Base-by-base conservation (phyloP, 2,329 filamentous ascomycete genomes). In the Laburnicola sp. region DNA sequence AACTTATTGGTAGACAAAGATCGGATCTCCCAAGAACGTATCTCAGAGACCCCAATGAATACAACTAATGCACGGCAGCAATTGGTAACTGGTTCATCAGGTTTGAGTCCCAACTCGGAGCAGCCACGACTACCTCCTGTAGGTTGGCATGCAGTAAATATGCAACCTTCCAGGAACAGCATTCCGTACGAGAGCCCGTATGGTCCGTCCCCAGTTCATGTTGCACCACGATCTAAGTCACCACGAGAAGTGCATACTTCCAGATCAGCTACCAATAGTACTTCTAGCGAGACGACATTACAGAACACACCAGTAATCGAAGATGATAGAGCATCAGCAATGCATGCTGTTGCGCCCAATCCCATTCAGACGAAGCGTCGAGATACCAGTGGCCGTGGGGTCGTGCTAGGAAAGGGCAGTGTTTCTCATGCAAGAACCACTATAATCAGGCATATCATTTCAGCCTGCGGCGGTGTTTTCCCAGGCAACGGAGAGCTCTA, bases 401-500 rank as follows among this genome's bases (percentile, higher is more conserved):
- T 68, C 8, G 51, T 48, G 16, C 49, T 72, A 57, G 44, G 56
- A 47, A 73, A 72, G 26, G 80, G 80, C 8, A 76, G 75, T 2
- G 66, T 80, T 34, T 70, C 69, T 22, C 62, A 76, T 39, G 66
- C 77, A 34, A 75, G 80, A 6, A 48, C 27, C 25, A 76, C 76
- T 16, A 79, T 85, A 27, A 71, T 86, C 3, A 66, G 82, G 62
- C 76, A 82, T 25, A 78, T 86, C 34, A 61, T 86, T 9, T 71
- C 80, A 38, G 74, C 76, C 42, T 80, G 79, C 48, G 75, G 76
- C 39, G 84, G 84, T 6, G 78, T 80, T 2, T 84, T 80, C 46
- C 81, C 83, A 2, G 75, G 79, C 32, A 77, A 80, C 23, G 73
- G 73, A 38, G 81, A 84, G 56, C 74, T 85, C n/a, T 78, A 75